Evolutionary conservation across 2,329 filamentous ascomycete genomes (phyloP).

Genomic region (Phialemonium atrogriseum): DNA sequence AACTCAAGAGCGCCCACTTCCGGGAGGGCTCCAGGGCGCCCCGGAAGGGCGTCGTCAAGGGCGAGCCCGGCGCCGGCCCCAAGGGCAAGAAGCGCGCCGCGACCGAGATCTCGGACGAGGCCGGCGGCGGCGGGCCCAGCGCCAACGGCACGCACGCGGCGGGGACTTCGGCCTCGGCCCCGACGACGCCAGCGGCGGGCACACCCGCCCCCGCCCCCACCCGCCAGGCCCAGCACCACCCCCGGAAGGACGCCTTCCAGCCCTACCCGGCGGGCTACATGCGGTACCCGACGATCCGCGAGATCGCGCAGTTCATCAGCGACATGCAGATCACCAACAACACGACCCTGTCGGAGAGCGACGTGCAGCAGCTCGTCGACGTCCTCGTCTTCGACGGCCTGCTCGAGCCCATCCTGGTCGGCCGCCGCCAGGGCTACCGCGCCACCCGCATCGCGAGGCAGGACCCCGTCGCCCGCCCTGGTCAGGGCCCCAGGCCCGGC

Average conservation of each 20-base stretch:
- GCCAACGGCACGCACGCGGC: constrained; percentile 6
- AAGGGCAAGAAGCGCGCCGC: constrained; percentile 45
- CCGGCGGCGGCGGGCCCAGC: constrained; percentile 20
- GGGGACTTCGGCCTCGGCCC: not conserved
- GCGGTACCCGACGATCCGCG: constrained; percentile 70
- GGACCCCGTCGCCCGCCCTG: constrained; percentile 17
- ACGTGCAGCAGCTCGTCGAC: constrained; percentile 79
- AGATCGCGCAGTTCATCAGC: constrained; percentile 69
- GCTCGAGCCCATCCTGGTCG: constrained; percentile 56
- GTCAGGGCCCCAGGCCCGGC: constrained; percentile 18
- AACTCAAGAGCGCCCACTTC: constrained; percentile 61
- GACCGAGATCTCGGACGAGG: constrained; percentile 32
- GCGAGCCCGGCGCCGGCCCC: constrained; percentile 22
- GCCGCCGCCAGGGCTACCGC: constrained; percentile 42
- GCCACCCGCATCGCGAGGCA: constrained; percentile 40
- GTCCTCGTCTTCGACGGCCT: constrained; percentile 84
- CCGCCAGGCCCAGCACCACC: constrained; percentile 6
- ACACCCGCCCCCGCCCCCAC: too few species aligned
- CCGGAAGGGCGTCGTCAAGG: constrained; percentile 48
- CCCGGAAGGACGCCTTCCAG: constrained; percentile 26
- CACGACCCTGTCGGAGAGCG: constrained; percentile 59
- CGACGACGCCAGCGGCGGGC: too few species aligned
- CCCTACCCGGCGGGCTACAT: constrained; percentile 59
- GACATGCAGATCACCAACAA: constrained; percentile 63
- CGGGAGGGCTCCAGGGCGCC: constrained; percentile 35